Percentiles rank a stretch among this genome's conserved stretches.
phyloP scores from a whole-genome alignment of 805 yeast species.

The Kodamaea neixiangensis region DNA sequence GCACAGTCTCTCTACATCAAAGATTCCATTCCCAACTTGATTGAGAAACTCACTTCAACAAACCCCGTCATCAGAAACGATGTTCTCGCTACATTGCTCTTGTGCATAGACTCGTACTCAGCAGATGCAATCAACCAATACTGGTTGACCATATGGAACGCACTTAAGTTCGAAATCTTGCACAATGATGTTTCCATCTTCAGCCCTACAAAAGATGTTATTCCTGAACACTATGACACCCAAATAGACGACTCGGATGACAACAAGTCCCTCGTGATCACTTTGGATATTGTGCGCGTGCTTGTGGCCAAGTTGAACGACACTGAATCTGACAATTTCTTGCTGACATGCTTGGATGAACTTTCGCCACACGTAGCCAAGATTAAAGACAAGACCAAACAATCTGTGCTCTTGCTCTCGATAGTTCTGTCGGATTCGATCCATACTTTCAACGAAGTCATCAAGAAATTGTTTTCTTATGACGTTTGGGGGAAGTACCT shows the following conservation, averaged over 20 bases:
- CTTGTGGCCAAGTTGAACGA: conserved; percentile 41
- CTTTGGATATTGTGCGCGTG: conserved; percentile 38
- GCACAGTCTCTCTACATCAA: conserved; percentile 63
- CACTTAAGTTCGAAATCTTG: conserved; percentile 83
- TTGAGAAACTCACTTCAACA: conserved; percentile 79
- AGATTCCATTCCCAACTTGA: conserved; percentile 73
- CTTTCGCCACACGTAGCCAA: conserved; percentile 52
- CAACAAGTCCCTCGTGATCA: conserved; percentile 35
- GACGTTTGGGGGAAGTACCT: conserved; percentile 46
- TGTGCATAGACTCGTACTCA: conserved; percentile 57
- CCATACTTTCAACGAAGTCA: conserved; percentile 48
- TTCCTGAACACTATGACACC: conserved; percentile 27
- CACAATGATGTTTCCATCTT: conserved; percentile 59
- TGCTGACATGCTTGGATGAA: conserved; percentile 44
- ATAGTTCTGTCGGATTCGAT: conserved; percentile 52
- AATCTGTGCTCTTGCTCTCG: conserved; percentile 61
- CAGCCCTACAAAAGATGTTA: conserved; percentile 26
- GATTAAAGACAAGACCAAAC: conserved; percentile 57
- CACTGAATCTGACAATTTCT: conserved; percentile 36
- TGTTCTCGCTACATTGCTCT: conserved; percentile 60
- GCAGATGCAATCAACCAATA: conserved; percentile 49
- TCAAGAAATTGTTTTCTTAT: conserved; percentile 33
- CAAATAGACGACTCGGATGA: conserved; percentile 37
- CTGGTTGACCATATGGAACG: conserved; percentile 83
- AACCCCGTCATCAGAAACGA: conserved; percentile 74